Percentiles rank a stretch among this genome's conserved stretches.
These are phyloP conservation scores for Inga leiocalycina DNA, from an alignment of 306 rosid species.

Conservation along the genomic window DNA sequence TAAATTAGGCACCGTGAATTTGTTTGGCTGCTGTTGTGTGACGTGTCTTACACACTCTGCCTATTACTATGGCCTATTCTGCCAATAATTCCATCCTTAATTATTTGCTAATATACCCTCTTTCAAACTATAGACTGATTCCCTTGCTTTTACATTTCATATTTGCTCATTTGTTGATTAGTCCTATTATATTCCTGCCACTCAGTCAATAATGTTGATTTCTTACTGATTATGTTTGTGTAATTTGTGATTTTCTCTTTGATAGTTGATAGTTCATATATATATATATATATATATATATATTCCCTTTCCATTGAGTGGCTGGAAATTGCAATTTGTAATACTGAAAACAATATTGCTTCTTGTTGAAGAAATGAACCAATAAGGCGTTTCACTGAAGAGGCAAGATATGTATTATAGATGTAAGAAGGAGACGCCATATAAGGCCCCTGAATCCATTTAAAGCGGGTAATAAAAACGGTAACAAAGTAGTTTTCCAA, in stretches of 20 bases:
- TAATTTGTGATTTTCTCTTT: not conserved
- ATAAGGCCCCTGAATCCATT: constrained; percentile 43
- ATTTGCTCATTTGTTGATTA: not conserved
- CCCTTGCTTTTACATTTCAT: not conserved
- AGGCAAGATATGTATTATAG: constrained; percentile 42
- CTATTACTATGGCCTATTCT: not conserved
- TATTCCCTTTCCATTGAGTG: not conserved
- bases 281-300: not conserved
- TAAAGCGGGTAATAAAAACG: constrained; percentile 40
- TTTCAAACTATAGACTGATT: not conserved
- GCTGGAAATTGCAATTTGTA: not conserved
- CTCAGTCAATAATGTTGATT: constrained; percentile 7
- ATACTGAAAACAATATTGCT: constrained; percentile 12
- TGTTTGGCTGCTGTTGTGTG: not conserved
- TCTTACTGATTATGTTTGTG: not conserved
- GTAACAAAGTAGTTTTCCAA: constrained; percentile 60
- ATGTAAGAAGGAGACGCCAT: constrained; percentile 18
- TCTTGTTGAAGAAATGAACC: constrained; percentile 22
- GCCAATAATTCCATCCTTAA: not conserved
- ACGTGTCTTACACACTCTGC: not conserved
- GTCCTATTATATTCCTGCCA: not conserved
- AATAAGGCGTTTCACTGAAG: constrained; percentile 5
- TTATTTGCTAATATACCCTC: not conserved
- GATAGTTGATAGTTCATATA: not conserved
- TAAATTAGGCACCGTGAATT: not conserved